Evolutionary conservation across 2,329 filamentous ascomycete genomes (phyloP).

Genomic region (Aspergillus nomiae): DNA sequence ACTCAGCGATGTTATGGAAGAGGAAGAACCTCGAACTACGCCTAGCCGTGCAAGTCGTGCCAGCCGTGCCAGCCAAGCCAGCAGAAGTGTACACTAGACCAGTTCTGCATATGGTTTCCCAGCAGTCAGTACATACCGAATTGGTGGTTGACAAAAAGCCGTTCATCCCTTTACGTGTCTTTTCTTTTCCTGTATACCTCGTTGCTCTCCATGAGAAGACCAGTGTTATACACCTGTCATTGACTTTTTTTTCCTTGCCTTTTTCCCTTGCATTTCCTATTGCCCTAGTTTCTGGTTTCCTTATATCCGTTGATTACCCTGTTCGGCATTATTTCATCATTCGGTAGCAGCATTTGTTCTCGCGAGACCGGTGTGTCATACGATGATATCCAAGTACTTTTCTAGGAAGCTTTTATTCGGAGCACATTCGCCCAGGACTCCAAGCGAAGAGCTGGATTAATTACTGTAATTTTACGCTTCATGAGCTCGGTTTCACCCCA

Average conservation of each 20-base stretch:
- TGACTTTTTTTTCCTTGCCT: background rate
- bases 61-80: conserved; percentile 46
- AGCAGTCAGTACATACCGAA: conserved; percentile 19
- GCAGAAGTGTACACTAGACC: conserved; percentile 35
- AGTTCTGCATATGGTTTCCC: conserved; percentile 6
- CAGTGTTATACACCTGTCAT: background rate
- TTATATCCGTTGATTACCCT: conserved; percentile 6
- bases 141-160: conserved; percentile 6
- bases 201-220: background rate
- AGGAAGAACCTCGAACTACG: conserved; percentile 74
- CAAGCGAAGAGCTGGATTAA: conserved; percentile 18
- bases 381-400: conserved; percentile 2
- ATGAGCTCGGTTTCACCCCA: conserved; percentile 12
- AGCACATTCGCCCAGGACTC: background rate
- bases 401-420: conserved; percentile 3
- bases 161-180: conserved; percentile 6
- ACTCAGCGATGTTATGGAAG: conserved; percentile 84
- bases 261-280: background rate
- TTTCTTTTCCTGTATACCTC: background rate
- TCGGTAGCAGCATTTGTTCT: conserved; percentile 9
- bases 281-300: background rate
- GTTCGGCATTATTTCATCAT: background rate
- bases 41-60: conserved; percentile 68
- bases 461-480: conserved; percentile 25
- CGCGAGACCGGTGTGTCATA: conserved; percentile 1